Evolutionary conservation across 805 yeast species (phyloP).

Genomic region (Candida piceae): DNA sequence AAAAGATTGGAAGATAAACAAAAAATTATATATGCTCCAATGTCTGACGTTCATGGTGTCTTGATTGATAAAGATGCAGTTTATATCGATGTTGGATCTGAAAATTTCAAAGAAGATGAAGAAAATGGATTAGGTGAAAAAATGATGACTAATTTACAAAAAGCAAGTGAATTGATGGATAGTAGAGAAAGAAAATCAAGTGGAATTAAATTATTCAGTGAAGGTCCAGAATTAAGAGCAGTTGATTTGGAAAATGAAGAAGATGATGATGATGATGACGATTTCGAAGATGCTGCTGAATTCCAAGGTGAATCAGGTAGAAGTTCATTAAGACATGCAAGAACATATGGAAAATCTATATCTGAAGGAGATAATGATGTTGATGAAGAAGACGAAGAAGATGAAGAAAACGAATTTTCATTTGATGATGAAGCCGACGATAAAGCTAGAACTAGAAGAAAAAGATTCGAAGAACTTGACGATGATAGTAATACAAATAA

Average conservation of each 20-base stretch:
- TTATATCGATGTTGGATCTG: slow-evolving; percentile 71
- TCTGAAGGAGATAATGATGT: slow-evolving; percentile 41
- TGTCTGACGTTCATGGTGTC: slow-evolving; percentile 99
- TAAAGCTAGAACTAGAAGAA: slow-evolving; percentile 39
- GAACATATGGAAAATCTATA: slow-evolving; percentile 49
- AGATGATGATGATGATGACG: slow-evolving; percentile 32
- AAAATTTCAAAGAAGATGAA: slow-evolving; percentile 25
- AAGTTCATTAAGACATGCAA: slow-evolving; percentile 55
- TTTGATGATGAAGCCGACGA: slow-evolving; percentile 36
- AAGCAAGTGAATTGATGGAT: slow-evolving; percentile 53
- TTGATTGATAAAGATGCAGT: slow-evolving; percentile 96
- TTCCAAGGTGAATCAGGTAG: slow-evolving; percentile 52
- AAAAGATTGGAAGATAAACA: slow-evolving; percentile 91
- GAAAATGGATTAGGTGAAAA: slow-evolving; percentile 78
- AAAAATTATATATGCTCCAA: slow-evolving; percentile 94
- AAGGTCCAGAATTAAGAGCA: slow-evolving; percentile 28
- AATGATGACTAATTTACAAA: slow-evolving; percentile 76
- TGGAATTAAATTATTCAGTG: slow-evolving; percentile 72
- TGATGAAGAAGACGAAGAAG: slow-evolving; percentile 40
- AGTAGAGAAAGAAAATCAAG: slow-evolving; percentile 37
- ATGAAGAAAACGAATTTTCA: slow-evolving; percentile 32
- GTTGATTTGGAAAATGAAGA: slow-evolving; percentile 38
- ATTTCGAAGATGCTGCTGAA: slow-evolving; percentile 24
- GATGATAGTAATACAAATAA: not conserved
- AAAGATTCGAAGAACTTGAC: slow-evolving; percentile 32